phyloP scores from a whole-genome alignment of 148 eudicot species.

The Rhododendron molle region DNA sequence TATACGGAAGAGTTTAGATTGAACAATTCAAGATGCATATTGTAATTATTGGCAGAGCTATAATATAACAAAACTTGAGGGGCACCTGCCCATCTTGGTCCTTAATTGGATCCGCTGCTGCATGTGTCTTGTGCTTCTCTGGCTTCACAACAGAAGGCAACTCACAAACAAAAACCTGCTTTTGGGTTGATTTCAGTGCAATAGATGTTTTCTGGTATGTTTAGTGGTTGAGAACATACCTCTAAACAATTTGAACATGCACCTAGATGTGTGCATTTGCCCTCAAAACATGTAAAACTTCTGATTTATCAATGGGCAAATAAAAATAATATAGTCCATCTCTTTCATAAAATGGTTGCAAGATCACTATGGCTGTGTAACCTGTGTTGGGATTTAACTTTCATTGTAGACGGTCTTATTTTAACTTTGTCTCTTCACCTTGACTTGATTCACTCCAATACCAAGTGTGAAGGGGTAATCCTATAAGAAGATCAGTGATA shows the following conservation, averaged over 20 bases:
- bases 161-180: not conserved
- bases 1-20: not conserved
- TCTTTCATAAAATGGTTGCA: not conserved
- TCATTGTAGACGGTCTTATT: conserved; percentile 1
- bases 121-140: not conserved
- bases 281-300: not conserved
- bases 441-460: not conserved
- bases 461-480: conserved; percentile 2
- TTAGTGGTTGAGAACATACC: not conserved
- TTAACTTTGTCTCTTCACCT: not conserved
- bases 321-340: not conserved
- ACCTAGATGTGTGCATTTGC: not conserved
- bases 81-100: not conserved
- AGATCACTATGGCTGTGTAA: not conserved
- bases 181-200: not conserved
- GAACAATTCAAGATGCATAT: not conserved
- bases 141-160: not conserved
- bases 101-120: not conserved
- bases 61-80: not conserved
- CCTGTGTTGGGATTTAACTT: not conserved
- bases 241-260: no score
- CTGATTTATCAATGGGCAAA: not conserved
- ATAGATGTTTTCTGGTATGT: not conserved
- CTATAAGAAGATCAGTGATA: not conserved
- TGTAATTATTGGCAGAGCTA: not conserved